Base-by-base conservation (phyloP, 177 flowering plant species). In the Tripterygium wilfordii region DNA sequence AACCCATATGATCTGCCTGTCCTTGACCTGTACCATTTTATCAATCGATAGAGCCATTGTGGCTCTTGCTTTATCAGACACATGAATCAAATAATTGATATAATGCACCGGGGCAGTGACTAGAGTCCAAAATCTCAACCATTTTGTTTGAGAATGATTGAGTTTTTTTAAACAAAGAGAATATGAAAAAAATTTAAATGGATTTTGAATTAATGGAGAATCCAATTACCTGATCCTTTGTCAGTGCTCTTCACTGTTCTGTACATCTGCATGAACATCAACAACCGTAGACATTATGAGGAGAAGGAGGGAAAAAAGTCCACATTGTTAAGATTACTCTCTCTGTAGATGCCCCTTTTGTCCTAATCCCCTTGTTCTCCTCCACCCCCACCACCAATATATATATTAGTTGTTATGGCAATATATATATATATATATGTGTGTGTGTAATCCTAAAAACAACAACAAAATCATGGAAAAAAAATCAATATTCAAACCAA, bases 241-340 rank as follows among this genome's bases (percentile, higher is more conserved):
- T 81, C 92, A 60, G 97, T 90, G 82, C 79, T 87, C 87, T 87
- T 90, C 80, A 94, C 96, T 74, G 99, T 89, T 79, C 99, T 83
- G 75, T 94, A 94, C 99, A 90, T 94, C 99, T 94, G 94, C 88
- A 84, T 70, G 69, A 67, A 66, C 50, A 68, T 41, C 53, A n/a
- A n/a, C 30, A 49, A 56, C 25, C 37, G 57, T 30, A 50, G 37
- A 51, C 46, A 40, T 40, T 29, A 49, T 25, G 28, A 22, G 33
- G n/a, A n/a, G n/a, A n/a, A n/a, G n/a, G n/a, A n/a, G n/a, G n/a
- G n/a, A n/a, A 53, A 35, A 61, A 62, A 56, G 55, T 71, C 75
- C 58, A 64, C 63, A 61, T 24, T 65, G 58, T 40, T 23, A 66
- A 63, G 65, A 68, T 69, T 75, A 63, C 48, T 45, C n/a, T n/a